Conservation (phyloP, 2,329 filamentous ascomycete genomes). For the Colletotrichum chrysophilum region DNA sequence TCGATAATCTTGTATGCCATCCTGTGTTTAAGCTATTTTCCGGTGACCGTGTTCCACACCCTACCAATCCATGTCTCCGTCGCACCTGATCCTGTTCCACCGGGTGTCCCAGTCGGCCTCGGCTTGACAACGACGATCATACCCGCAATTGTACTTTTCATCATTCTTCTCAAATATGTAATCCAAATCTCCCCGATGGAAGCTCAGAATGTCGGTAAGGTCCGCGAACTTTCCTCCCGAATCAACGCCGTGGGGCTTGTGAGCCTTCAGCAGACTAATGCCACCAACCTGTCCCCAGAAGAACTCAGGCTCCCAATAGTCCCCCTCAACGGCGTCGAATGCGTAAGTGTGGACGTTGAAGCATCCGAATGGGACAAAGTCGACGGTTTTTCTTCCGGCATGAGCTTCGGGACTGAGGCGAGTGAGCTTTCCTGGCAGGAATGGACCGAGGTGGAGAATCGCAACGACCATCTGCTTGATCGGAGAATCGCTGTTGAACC, state of each 20-base stretch:
- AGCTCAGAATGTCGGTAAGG: background rate
- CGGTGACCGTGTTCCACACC: background rate
- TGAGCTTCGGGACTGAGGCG: background rate
- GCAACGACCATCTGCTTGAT: background rate
- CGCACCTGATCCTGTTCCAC: background rate
- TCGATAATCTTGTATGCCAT: background rate
- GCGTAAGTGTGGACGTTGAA: background rate
- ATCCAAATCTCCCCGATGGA: background rate
- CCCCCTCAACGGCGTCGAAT: background rate
- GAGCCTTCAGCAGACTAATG: background rate
- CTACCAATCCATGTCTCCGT: background rate
- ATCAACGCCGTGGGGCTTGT: background rate
- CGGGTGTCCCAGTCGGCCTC: background rate
- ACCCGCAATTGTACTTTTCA: background rate
- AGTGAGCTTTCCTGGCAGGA: background rate
- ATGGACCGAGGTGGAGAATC: background rate
- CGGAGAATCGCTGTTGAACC: background rate
- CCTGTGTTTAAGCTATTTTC: background rate
- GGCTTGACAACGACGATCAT: background rate
- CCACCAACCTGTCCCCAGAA: background rate
- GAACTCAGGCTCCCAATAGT: background rate
- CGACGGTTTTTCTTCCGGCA: background rate
- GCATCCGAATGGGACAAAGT: background rate
- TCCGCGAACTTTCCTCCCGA: background rate
- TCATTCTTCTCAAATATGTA: background rate